Evolutionary conservation across 495 filamentous ascomycete genomes (phyloP).

Genomic region (Amphirosellinia nigrospora): DNA sequence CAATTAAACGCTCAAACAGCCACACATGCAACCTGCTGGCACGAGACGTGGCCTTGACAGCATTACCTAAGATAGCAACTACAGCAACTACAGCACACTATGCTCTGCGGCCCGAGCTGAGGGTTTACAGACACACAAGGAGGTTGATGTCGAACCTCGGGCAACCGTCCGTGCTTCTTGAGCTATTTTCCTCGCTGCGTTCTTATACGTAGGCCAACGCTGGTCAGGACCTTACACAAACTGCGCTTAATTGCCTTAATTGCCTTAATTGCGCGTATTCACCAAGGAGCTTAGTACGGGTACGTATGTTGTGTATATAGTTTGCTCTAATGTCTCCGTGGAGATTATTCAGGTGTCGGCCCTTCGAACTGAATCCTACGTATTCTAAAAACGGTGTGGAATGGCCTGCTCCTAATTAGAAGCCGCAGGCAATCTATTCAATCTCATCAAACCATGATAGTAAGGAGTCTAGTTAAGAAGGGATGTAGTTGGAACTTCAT

Average conservation of each 20-base stretch:
- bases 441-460: conserved; percentile 1
- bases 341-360: background rate
- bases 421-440: background rate
- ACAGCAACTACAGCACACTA: background rate
- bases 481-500: background rate
- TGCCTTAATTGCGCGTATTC: too few species aligned
- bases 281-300: too few species aligned
- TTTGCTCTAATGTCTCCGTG: background rate
- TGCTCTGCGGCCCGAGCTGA: conserved; percentile 10
- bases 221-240: background rate
- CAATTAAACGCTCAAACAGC: conserved; percentile 23
- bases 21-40: conserved; percentile 15
- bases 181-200: conserved; percentile 15
- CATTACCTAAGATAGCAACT: conserved; percentile 8
- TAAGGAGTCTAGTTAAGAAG: background rate
- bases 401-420: background rate
- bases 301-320: background rate
- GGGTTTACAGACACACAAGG: background rate
- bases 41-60: background rate
- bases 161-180: background rate
- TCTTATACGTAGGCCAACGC: background rate
- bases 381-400: background rate
- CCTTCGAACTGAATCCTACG: background rate
- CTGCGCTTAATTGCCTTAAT: background rate
- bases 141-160: background rate